Evolutionary conservation across 2,329 filamentous ascomycete species (phyloP).

Genomic region (Cladosporium sp.): DNA sequence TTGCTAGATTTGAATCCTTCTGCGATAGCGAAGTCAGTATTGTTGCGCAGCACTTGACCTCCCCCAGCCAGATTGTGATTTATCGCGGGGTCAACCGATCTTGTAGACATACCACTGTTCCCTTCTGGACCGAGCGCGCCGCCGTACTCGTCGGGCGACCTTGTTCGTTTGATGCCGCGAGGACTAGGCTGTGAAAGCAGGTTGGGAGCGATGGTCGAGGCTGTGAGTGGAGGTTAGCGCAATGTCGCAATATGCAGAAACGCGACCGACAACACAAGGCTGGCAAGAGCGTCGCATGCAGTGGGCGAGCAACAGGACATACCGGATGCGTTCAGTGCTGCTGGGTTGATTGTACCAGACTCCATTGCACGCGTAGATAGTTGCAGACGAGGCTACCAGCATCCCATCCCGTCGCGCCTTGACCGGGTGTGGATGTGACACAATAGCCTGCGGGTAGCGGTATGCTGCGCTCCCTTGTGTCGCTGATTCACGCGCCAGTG

Average conservation of each 20-base stretch:
- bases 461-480: slow-evolving; percentile 11
- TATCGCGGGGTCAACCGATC: slow-evolving; percentile 28
- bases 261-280: background rate
- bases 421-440: slow-evolving; percentile 11
- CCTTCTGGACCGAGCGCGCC: slow-evolving; percentile 46
- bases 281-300: slow-evolving; percentile 5
- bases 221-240: slow-evolving; percentile 24
- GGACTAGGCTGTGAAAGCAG: slow-evolving; percentile 47
- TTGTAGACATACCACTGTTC: slow-evolving; percentile 62
- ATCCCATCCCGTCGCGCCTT: slow-evolving; percentile 31
- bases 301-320: slow-evolving; percentile 29
- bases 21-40: slow-evolving; percentile 26
- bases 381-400: slow-evolving; percentile 30
- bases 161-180: slow-evolving; percentile 74
- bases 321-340: slow-evolving; percentile 77
- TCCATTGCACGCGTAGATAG: slow-evolving; percentile 42
- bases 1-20: slow-evolving; percentile 42
- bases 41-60: no score
- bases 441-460: slow-evolving; percentile 5
- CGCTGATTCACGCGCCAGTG: slow-evolving; percentile 10
- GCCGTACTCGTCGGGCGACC: slow-evolving; percentile 63
- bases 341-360: slow-evolving; percentile 86
- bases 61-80: background rate
- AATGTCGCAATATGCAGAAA: slow-evolving; percentile 4
- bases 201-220: slow-evolving; percentile 44